Percentiles rank a stretch among this genome's conserved stretches.
Evolutionary conservation across 1,284 basidiomycete genomes (phyloP).

Genomic region (Trametes versicolor): DNA sequence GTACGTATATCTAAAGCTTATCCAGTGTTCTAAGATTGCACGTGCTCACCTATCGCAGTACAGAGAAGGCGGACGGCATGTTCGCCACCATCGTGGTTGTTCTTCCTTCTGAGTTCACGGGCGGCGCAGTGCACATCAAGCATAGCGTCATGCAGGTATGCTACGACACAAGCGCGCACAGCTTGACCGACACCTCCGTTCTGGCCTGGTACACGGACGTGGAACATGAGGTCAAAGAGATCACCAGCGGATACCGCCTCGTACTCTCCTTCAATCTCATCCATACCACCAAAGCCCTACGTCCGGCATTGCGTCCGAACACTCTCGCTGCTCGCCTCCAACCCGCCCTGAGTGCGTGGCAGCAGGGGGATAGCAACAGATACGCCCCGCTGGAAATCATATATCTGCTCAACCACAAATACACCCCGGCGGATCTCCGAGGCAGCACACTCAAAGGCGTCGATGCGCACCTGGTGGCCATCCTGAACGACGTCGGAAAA

Average conservation of each 20-base stretch:
- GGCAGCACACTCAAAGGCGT: slow-evolving; percentile 39
- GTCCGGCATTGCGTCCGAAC: slow-evolving; percentile 26
- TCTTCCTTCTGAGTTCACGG: slow-evolving; percentile 54
- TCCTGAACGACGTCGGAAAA: slow-evolving; percentile 32
- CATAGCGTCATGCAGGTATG: slow-evolving; percentile 45
- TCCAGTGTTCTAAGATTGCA: no score
- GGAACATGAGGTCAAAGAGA: slow-evolving; percentile 53
- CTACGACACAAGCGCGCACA: slow-evolving; percentile 46
- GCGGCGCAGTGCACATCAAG: slow-evolving; percentile 52
- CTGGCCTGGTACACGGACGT: slow-evolving; percentile 62
- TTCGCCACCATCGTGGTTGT: slow-evolving; percentile 57
- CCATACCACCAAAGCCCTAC: slow-evolving; percentile 31
- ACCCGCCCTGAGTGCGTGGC: slow-evolving; percentile 35
- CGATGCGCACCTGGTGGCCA: slow-evolving; percentile 35
- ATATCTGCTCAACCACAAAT: slow-evolving; percentile 40
- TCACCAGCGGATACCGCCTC: slow-evolving; percentile 55
- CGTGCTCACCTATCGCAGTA: slow-evolving; percentile 39
- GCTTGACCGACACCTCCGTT: slow-evolving; percentile 46
- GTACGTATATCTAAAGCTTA: background rate
- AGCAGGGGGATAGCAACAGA: slow-evolving; percentile 9
- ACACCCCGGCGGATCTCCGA: slow-evolving; percentile 35
- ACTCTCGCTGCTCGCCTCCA: slow-evolving; percentile 21
- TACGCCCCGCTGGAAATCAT: slow-evolving; percentile 32
- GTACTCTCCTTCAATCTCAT: slow-evolving; percentile 57
- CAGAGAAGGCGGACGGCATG: slow-evolving; percentile 52